These are phyloP conservation scores for Penicillium aurantiogriseum DNA, from an alignment of 2,329 filamentous ascomycete species.

Conservation along the genomic window DNA sequence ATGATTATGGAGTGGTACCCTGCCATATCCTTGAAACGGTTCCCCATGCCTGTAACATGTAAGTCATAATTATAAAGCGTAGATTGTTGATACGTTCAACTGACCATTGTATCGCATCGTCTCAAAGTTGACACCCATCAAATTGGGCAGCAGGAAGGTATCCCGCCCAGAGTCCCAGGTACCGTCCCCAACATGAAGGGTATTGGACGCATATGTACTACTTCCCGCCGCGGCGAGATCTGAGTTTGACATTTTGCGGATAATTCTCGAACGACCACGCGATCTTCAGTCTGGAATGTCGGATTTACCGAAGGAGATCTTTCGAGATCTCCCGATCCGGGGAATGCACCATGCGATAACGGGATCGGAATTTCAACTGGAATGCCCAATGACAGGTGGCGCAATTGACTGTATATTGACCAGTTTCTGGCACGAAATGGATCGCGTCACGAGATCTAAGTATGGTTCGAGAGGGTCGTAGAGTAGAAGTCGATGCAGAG, in stretches of 20 bases:
- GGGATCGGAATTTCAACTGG: constrained; percentile 14
- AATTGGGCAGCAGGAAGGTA: constrained; percentile 62
- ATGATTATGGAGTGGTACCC: constrained; percentile 59
- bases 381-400: constrained; percentile 10
- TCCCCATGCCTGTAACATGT: constrained; percentile 59
- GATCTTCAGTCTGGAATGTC: constrained; percentile 40
- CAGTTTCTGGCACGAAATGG: background rate
- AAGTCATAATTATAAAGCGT: constrained; percentile 16
- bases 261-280: constrained; percentile 6
- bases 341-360: constrained; percentile 45
- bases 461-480: background rate
- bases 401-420: background rate
- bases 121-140: constrained; percentile 64
- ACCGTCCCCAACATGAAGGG: constrained; percentile 64
- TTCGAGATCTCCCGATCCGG: constrained; percentile 43
- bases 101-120: constrained; percentile 67
- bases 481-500: constrained; percentile 3
- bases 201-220: constrained; percentile 61
- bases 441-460: background rate
- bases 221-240: constrained; percentile 57
- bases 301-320: constrained; percentile 44
- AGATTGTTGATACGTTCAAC: constrained; percentile 12
- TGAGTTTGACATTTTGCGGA: constrained; percentile 33
- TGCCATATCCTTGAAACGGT: constrained; percentile 59
- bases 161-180: constrained; percentile 64